Percentiles rank a stretch among this genome's conserved stretches.
Evolutionary conservation across 805 yeast genomes (phyloP).

Genomic region (Wickerhamiella vanderwaltii): DNA sequence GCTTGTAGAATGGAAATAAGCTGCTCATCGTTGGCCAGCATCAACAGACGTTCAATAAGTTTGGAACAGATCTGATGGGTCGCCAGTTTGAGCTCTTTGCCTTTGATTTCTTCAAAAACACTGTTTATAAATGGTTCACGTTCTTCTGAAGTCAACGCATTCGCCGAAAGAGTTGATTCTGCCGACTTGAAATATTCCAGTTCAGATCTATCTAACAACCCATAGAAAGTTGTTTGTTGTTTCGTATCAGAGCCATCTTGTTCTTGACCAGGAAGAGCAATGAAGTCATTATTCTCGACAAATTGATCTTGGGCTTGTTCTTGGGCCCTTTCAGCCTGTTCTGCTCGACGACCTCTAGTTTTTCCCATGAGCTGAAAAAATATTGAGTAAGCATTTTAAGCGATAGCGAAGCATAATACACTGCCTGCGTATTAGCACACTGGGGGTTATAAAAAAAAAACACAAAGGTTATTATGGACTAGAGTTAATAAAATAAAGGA

Average conservation of each 20-base stretch:
- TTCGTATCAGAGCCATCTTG: constrained; percentile 8
- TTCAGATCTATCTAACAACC: constrained; percentile 73
- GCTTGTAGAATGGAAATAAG: constrained; percentile 51
- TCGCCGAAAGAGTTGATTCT: constrained; percentile 69
- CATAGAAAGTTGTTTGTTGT: constrained; percentile 49
- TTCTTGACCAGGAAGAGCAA: constrained; percentile 20
- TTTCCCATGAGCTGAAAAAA: constrained; percentile 8
- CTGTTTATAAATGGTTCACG: constrained; percentile 57
- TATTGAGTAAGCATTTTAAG: constrained; percentile 1
- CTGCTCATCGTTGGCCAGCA: constrained; percentile 52
- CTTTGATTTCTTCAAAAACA: constrained; percentile 73
- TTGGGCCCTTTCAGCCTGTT: constrained; percentile 13
- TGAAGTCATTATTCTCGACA: constrained; percentile 20
- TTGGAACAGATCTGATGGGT: constrained; percentile 94
- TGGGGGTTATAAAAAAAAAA: too few species aligned
- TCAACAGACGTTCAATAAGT: constrained; percentile 73
- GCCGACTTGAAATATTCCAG: constrained; percentile 88
- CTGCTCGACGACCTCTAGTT: constrained; percentile 16
- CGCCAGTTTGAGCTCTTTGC: constrained; percentile 81
- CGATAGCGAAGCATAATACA: too few species aligned
- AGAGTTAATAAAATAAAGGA: too few species aligned
- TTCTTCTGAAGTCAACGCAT: constrained; percentile 72
- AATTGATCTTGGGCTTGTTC: constrained; percentile 11
- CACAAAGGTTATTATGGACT: too few species aligned
- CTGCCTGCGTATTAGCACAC: too few species aligned